A percentile compares a stretch with the other conserved stretches of the same genome.
phyloP scores from a whole-genome alignment of 2,329 filamentous ascomycete species.

The Neoarthrinium moseri region DNA sequence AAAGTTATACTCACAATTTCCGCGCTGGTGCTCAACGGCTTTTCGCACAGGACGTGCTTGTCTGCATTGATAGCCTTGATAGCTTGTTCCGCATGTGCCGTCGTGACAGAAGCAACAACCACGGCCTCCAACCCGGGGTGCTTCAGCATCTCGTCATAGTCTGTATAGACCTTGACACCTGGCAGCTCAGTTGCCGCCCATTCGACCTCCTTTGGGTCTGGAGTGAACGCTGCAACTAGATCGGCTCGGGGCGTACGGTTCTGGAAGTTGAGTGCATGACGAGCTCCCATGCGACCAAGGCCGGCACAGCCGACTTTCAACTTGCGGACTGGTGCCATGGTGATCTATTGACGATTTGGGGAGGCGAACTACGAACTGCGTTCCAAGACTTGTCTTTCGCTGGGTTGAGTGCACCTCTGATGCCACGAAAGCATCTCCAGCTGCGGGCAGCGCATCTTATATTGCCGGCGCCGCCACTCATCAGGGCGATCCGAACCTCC shows the following conservation, averaged over 20 bases:
- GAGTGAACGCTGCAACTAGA: slow-evolving; percentile 2
- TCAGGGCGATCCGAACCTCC: too few relatives aligned
- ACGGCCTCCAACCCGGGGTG: slow-evolving; percentile 49
- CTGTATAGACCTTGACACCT: slow-evolving; percentile 50
- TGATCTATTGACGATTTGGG: too few relatives aligned
- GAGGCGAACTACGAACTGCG: too few relatives aligned
- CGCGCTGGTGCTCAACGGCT: slow-evolving; percentile 57
- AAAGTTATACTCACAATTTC: slow-evolving; percentile 47
- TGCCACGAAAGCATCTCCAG: too few relatives aligned
- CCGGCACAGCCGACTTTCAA: slow-evolving; percentile 2
- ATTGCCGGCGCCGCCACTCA: too few relatives aligned
- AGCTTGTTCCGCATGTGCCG: slow-evolving; percentile 56
- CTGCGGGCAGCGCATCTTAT: too few relatives aligned
- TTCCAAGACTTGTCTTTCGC: too few relatives aligned
- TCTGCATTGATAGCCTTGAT: slow-evolving; percentile 53
- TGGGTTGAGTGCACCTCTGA: too few relatives aligned
- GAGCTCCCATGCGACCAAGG: slow-evolving; percentile 7
- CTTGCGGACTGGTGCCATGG: slow-evolving; percentile 2
- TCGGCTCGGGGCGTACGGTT: slow-evolving; percentile 1
- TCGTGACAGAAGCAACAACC: slow-evolving; percentile 32
- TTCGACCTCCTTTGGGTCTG: slow-evolving; percentile 2
- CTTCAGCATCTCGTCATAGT: slow-evolving; percentile 57
- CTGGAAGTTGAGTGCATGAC: slow-evolving; percentile 8
- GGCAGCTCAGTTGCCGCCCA: slow-evolving; percentile 51
- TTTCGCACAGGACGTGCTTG: slow-evolving; percentile 59